These are phyloP conservation scores for Suillus cothurnatus DNA, from an alignment of 768 basidiomycete species.

Conservation along the genomic window DNA sequence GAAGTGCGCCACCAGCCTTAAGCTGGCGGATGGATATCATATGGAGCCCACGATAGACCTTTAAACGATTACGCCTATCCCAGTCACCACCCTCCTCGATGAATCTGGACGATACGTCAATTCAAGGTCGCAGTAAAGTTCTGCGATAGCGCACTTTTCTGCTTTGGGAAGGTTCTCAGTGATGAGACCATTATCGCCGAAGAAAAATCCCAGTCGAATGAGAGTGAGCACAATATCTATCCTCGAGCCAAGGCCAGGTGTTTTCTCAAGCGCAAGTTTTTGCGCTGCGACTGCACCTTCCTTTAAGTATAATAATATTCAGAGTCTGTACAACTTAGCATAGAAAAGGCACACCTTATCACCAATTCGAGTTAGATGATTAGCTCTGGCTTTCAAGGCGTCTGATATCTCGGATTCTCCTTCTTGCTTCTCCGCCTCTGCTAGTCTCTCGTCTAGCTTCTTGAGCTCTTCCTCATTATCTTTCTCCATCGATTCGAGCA, in stretches of 20 bases:
- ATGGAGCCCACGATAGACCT: slow-evolving; percentile 92
- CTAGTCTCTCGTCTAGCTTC: slow-evolving; percentile 74
- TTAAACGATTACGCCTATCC: slow-evolving; percentile 95
- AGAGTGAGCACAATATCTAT: slow-evolving; percentile 93
- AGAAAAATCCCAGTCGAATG: slow-evolving; percentile 90
- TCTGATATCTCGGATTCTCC: slow-evolving; percentile 95
- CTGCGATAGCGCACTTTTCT: slow-evolving; percentile 58
- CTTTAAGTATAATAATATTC: slow-evolving; percentile 38
- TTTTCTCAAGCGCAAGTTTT: slow-evolving; percentile 85
- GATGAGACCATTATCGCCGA: slow-evolving; percentile 74
- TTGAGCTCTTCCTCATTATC: slow-evolving; percentile 74
- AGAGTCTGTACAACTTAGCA: neutral
- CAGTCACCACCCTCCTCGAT: slow-evolving; percentile 97
- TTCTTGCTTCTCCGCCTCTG: slow-evolving; percentile 86
- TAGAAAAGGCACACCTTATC: slow-evolving; percentile 53
- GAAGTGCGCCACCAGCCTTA: slow-evolving; percentile 77
- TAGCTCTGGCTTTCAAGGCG: slow-evolving; percentile 79
- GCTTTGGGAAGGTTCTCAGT: slow-evolving; percentile 74
- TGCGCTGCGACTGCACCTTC: slow-evolving; percentile 82
- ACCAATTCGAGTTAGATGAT: slow-evolving; percentile 86
- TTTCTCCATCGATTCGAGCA: slow-evolving; percentile 40
- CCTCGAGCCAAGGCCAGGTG: slow-evolving; percentile 86
- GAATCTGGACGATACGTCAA: slow-evolving; percentile 47
- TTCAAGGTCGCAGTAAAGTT: neutral
- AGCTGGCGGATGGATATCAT: slow-evolving; percentile 89